Conservation (phyloP, 2,329 filamentous ascomycete genomes). For the Colletotrichum sp. region DNA sequence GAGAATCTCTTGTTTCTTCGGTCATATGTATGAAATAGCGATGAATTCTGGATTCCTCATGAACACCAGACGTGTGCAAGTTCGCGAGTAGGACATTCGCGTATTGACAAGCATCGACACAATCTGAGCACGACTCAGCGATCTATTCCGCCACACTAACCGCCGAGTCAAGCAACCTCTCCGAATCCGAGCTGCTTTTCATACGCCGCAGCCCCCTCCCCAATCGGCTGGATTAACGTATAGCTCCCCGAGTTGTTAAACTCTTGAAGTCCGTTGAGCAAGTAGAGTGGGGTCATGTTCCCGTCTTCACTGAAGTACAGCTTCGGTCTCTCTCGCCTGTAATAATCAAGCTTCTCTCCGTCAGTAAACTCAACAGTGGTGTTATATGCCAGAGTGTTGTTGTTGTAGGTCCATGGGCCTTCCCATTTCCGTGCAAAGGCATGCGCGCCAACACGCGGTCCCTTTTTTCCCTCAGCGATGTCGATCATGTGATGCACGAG, state of each 20-base stretch:
- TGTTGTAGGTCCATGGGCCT: slow-evolving; percentile 33
- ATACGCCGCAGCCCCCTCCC: not conserved
- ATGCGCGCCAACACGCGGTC: slow-evolving; percentile 32
- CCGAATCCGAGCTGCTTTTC: not conserved
- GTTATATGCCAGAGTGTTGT: slow-evolving; percentile 28
- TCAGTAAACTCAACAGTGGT: slow-evolving; percentile 39
- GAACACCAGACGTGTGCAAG: not conserved
- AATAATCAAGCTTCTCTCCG: slow-evolving; percentile 40
- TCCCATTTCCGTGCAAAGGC: slow-evolving; percentile 28
- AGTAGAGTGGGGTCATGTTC: slow-evolving; percentile 48
- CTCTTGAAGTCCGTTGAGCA: slow-evolving; percentile 52
- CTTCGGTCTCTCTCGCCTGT: slow-evolving; percentile 52
- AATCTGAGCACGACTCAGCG: not conserved
- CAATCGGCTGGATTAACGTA: slow-evolving; percentile 27
- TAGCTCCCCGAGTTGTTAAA: slow-evolving; percentile 29
- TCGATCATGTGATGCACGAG: slow-evolving; percentile 35
- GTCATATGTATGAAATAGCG: not conserved
- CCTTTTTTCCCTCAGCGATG: slow-evolving; percentile 29
- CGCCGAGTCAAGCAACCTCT: not conserved
- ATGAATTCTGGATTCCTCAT: not conserved
- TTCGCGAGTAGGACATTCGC: not conserved
- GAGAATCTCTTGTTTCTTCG: not conserved
- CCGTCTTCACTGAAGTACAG: slow-evolving; percentile 52
- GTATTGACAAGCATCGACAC: not conserved
- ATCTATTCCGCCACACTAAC: not conserved